These are phyloP conservation scores for Hymenoscyphus infarciens DNA, from an alignment of 2,329 filamentous ascomycete genomes.

Conservation along the genomic window DNA sequence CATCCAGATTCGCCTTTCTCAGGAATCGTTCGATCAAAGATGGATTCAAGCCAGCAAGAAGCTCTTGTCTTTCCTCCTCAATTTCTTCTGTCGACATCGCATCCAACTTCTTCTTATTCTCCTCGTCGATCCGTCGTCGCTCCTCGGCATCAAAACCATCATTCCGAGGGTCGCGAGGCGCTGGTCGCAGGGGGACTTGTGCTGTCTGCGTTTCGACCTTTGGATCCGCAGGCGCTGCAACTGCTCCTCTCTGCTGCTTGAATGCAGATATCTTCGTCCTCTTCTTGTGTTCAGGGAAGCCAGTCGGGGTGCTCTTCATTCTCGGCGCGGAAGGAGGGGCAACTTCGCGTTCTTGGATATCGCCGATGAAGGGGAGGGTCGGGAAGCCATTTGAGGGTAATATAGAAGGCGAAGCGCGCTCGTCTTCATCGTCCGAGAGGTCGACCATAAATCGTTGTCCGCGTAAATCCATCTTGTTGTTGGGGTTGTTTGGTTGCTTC, in stretches of 20 bases:
- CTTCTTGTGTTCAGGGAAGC: constrained; percentile 88
- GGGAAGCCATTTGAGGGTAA: constrained; percentile 30
- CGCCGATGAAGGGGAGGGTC: constrained; percentile 51
- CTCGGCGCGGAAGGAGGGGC: constrained; percentile 62
- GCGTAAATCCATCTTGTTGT: constrained; percentile 43
- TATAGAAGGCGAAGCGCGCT: constrained; percentile 35
- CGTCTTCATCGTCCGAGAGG: constrained; percentile 50
- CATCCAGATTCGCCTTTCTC: constrained; percentile 33
- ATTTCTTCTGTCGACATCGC: constrained; percentile 82
- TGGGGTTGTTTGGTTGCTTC: neutral
- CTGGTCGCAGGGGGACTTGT: constrained; percentile 21
- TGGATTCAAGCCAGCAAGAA: constrained; percentile 75
- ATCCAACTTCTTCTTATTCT: constrained; percentile 72
- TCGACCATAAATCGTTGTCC: constrained; percentile 61
- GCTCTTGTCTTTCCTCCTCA: constrained; percentile 70
- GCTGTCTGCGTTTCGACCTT: constrained; percentile 20
- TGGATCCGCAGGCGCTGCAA: constrained; percentile 17
- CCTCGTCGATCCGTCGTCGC: constrained; percentile 70
- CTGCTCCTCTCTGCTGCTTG: constrained; percentile 58
- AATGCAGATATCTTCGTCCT: constrained; percentile 72
- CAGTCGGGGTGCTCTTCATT: constrained; percentile 55
- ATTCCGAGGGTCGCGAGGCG: constrained; percentile 23
- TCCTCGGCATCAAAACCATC: constrained; percentile 48
- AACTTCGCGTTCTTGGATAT: constrained; percentile 73
- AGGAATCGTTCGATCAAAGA: constrained; percentile 74